Conservation (phyloP, 2,329 filamentous ascomycete genomes). For the Cercospora zeina region DNA sequence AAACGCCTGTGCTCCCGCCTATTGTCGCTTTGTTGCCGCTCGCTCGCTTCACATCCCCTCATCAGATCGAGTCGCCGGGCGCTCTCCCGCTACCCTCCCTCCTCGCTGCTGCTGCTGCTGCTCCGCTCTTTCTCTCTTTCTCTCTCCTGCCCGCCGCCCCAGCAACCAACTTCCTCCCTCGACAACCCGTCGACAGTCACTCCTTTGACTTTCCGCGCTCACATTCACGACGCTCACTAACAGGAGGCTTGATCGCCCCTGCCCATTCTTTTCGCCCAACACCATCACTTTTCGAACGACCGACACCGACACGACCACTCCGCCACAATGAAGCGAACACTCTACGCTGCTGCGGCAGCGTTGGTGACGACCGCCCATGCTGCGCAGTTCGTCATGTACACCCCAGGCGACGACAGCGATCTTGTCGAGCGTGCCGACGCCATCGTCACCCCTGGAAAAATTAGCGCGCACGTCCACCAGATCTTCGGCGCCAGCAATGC, state of each 20-base stretch:
- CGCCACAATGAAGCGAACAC: constrained; percentile 13
- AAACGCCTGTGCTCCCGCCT: constrained; percentile 9
- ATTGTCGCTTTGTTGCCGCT: constrained; percentile 23
- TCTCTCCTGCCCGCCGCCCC: neutral
- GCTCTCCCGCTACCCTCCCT: constrained; percentile 11
- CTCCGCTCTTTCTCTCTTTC: neutral
- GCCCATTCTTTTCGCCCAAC: constrained; percentile 6
- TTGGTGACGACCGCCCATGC: constrained; percentile 24
- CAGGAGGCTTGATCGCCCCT: constrained; percentile 12
- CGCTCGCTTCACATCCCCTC: constrained; percentile 10
- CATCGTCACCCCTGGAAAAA: constrained; percentile 61
- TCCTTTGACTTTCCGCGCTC: constrained; percentile 9
- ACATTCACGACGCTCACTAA: constrained; percentile 15
- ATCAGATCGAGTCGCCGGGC: constrained; percentile 19
- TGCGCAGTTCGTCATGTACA: constrained; percentile 36
- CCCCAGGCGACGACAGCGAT: constrained; percentile 33
- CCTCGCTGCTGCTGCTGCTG: constrained; percentile 5
- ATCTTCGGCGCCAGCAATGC: constrained; percentile 71
- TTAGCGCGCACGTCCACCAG: constrained; percentile 66
- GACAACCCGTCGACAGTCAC: constrained; percentile 18
- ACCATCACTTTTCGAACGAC: neutral
- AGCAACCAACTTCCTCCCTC: constrained; percentile 4
- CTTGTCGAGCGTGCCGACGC: constrained; percentile 65
- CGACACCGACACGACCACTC: neutral
- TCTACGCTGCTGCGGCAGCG: constrained; percentile 25